Conservation (phyloP, 495 filamentous ascomycete genomes). For the Xylaria castorea region DNA sequence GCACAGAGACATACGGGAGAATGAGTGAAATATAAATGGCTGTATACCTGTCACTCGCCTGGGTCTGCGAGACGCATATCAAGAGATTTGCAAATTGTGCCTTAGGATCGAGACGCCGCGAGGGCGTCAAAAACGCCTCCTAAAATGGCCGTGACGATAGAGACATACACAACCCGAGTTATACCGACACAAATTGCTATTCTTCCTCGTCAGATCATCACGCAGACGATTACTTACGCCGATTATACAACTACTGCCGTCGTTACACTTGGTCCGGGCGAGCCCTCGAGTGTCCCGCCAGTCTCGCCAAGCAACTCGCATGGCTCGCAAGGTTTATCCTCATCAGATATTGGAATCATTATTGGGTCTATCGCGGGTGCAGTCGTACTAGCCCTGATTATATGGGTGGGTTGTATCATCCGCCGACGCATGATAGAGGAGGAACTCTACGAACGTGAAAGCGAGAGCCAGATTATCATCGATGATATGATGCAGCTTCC, state of each 20-base stretch:
- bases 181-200: slow-evolving; percentile 4
- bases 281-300: slow-evolving; percentile 30
- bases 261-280: slow-evolving; percentile 37
- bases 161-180: background rate
- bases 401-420: slow-evolving; percentile 36
- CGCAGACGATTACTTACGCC: slow-evolving; percentile 38
- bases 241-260: slow-evolving; percentile 38
- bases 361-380: slow-evolving; percentile 35
- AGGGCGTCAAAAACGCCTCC: slow-evolving; percentile 3
- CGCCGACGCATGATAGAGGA: slow-evolving; percentile 30
- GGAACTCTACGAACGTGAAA: slow-evolving; percentile 30
- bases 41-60: background rate
- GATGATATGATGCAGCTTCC: slow-evolving; percentile 19
- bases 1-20: background rate
- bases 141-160: slow-evolving; percentile 5
- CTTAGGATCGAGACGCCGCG: slow-evolving; percentile 1
- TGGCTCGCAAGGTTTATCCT: slow-evolving; percentile 31
- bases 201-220: slow-evolving; percentile 34
- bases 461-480: background rate
- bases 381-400: slow-evolving; percentile 32
- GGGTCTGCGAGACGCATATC: background rate
- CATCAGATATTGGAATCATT: slow-evolving; percentile 37
- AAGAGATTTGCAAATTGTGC: background rate
- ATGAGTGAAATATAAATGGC: slow-evolving; percentile 7
- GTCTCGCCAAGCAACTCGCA: slow-evolving; percentile 27